Evolutionary conservation across 306 rosid genomes (phyloP), one percentile per base, ranked within the genome.

Genomic region (Phaseolus lunatus): DNA sequence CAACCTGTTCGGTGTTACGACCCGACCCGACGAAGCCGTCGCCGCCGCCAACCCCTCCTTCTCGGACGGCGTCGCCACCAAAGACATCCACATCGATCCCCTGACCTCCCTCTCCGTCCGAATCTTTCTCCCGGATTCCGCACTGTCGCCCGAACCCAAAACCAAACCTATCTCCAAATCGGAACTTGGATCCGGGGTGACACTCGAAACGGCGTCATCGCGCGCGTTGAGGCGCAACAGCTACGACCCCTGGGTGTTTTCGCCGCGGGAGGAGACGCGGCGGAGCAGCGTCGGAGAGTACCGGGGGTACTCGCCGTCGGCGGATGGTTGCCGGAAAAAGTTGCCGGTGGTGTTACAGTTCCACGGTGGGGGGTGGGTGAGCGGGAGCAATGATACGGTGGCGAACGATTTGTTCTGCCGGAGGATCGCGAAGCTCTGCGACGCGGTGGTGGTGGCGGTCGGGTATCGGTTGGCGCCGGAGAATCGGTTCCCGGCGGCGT

Each of bases 361-460:
- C 82, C 99, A 95, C 76, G 97, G 97, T 2, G 99, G 99, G 14
- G 99, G 97, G 3, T 95, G 99, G 99, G 97, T 95, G 78, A 90
- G 97, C 64, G 99, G 99, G 80, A 89, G 97, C 84, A 86, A 81
- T 31, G 97, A 92, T 33, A 87, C 99, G 13, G 93, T 80, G 16
- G 93, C 97, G 1, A 95, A 95, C 23, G 97, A 92, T 23, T 78
- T 75, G 13, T 95, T 92, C 72, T 92, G 99, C 62, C 80, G 99
- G 78, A 72, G 99, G 69, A 85, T 92, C 24, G 90, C 97, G 5
- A 95, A 89, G 71, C 44, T 90, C 37, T 95, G 97, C 22, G 99
- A 95, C 35, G 91, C 84, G 20, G 85, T 92, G 7, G 91, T 92
- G 0, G 77, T 95, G 20, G 91, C 97, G 0, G 94, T 92, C 2